phyloP scores from a whole-genome alignment of 176 grass and related monocot species.

The Carex myosuroides region DNA sequence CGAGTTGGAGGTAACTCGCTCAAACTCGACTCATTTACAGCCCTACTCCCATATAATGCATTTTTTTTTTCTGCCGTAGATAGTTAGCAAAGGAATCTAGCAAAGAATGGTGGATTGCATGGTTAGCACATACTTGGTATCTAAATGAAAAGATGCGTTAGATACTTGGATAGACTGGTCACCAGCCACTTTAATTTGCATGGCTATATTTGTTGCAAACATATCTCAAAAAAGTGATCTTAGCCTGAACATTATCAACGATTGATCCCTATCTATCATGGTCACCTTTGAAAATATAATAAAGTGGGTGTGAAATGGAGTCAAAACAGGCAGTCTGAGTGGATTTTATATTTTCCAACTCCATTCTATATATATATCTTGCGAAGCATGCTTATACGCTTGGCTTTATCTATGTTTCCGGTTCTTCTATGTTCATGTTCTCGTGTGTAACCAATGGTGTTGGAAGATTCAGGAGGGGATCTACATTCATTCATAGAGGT shows the following conservation, averaged over 20 bases:
- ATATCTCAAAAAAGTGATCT: slow-evolving; percentile 6
- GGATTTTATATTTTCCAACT: neutral
- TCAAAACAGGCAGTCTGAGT: neutral
- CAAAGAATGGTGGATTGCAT: slow-evolving; percentile 19
- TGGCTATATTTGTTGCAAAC: slow-evolving; percentile 5
- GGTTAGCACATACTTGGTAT: slow-evolving; percentile 12
- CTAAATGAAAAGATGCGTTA: neutral
- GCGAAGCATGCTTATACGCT: neutral
- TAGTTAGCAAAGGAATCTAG: slow-evolving; percentile 13
- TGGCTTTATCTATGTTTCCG: neutral
- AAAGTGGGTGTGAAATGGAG: neutral
- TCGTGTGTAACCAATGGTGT: neutral
- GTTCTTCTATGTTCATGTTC: neutral
- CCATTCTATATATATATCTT: neutral
- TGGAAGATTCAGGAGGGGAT: too few relatives aligned
- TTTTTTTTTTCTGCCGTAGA: slow-evolving; percentile 2
- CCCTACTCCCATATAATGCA: neutral
- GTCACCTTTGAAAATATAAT: slow-evolving; percentile 13
- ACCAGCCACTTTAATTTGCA: slow-evolving; percentile 17
- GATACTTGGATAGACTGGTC: slow-evolving; percentile 15
- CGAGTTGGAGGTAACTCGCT: too few relatives aligned
- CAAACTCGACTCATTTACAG: too few relatives aligned
- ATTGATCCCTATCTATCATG: slow-evolving; percentile 15
- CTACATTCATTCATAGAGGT: too few relatives aligned
- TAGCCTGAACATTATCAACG: neutral